These are phyloP conservation scores for Aspergillus ustus DNA, from an alignment of 2,329 filamentous ascomycete genomes.

Conservation along the genomic window DNA sequence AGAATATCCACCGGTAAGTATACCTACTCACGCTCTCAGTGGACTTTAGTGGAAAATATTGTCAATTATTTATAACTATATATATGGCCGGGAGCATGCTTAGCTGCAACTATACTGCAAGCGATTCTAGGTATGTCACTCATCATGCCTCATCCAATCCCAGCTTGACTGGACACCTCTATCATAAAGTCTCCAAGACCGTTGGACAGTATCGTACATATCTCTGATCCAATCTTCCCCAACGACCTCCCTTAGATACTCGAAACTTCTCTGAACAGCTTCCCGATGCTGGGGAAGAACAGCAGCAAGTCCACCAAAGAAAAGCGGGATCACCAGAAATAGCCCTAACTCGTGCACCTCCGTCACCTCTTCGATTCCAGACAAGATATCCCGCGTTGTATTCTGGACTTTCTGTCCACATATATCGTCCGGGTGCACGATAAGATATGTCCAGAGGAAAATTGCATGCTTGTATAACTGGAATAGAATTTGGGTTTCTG, in stretches of 20 bases:
- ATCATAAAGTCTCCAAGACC: neutral
- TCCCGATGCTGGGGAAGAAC: neutral
- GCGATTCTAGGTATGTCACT: neutral
- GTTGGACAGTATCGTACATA: neutral
- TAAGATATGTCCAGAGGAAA: slow-evolving; percentile 5
- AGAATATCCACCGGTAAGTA: no score
- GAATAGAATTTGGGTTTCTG: neutral
- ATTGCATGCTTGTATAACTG: neutral
- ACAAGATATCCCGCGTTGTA: neutral
- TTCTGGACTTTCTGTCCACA: slow-evolving; percentile 2
- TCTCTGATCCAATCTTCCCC: neutral
- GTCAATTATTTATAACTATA: no score
- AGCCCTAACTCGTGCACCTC: neutral
- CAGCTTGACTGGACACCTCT: neutral
- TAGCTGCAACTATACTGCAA: no score
- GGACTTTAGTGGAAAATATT: no score
- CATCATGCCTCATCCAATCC: neutral
- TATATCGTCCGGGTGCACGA: slow-evolving; percentile 2
- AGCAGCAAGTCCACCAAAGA: slow-evolving; percentile 6
- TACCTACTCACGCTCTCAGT: no score
- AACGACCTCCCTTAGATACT: neutral
- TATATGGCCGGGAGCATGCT: no score
- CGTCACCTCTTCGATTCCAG: neutral
- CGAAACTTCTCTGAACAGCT: neutral
- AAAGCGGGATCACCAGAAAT: slow-evolving; percentile 1